Evolutionary conservation across 1,139 yeast genomes (phyloP).

Genomic region (Dujonia santamariae): DNA sequence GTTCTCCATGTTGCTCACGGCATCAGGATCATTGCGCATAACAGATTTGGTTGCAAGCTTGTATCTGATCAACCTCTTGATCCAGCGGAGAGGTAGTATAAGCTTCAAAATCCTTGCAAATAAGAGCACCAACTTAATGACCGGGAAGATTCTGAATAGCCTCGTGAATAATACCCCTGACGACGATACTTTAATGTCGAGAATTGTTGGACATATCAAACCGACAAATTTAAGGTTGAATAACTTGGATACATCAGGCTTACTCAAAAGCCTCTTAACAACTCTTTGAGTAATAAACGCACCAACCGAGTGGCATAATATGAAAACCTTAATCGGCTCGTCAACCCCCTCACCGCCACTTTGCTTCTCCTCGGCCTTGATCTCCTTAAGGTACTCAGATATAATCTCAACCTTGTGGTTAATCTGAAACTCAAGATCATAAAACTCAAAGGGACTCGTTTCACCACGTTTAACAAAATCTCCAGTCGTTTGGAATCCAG

Average conservation of each 20-base stretch:
- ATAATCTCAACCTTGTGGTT: conserved; percentile 46
- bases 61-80: conserved; percentile 20
- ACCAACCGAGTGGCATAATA: conserved; percentile 65
- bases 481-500: conserved; percentile 41
- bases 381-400: conserved; percentile 22
- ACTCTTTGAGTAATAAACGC: conserved; percentile 54
- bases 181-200: conserved; percentile 49
- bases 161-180: conserved; percentile 43
- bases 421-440: conserved; percentile 48
- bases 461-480: conserved; percentile 12
- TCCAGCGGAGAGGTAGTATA: conserved; percentile 18
- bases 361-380: conserved; percentile 8
- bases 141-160: conserved; percentile 30
- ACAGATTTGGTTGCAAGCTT: conserved; percentile 2
- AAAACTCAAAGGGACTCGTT: conserved; percentile 18
- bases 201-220: conserved; percentile 61
- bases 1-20: conserved; percentile 24
- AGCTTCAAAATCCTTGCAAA: conserved; percentile 19
- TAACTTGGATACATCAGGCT: conserved; percentile 8
- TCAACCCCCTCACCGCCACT: conserved; percentile 8
- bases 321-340: conserved; percentile 31
- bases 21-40: conserved; percentile 3
- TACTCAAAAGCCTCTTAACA: conserved; percentile 22
- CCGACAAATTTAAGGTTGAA: conserved; percentile 43
- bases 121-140: conserved; percentile 23